Conservation (phyloP, 768 basidiomycete species). For the Clitopilus hobsonii region DNA sequence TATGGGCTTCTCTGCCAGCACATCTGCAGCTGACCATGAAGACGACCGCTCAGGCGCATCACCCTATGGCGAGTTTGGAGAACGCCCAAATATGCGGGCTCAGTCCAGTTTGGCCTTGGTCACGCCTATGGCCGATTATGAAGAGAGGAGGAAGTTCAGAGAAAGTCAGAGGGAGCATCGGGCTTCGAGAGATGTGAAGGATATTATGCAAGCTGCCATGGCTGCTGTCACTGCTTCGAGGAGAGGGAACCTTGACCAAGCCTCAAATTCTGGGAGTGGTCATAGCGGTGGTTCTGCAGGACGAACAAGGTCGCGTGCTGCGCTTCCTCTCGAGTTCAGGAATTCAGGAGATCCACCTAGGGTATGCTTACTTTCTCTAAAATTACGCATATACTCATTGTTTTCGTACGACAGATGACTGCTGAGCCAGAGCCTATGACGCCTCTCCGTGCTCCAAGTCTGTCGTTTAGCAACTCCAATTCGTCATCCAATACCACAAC, state of each 20-base stretch:
- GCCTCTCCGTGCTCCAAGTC: conserved; percentile 6
- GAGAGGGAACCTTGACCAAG: conserved; percentile 47
- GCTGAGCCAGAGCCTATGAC: conserved; percentile 13
- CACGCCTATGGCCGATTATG: neutral
- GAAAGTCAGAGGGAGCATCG: conserved; percentile 14
- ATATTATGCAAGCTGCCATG: conserved; percentile 54
- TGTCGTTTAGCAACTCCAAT: conserved; percentile 6
- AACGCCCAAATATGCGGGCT: neutral
- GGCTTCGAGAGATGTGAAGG: conserved; percentile 19
- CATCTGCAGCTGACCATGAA: conserved; percentile 17
- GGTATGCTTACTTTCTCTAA: neutral
- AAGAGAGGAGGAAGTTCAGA: neutral
- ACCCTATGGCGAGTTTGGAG: conserved; percentile 13
- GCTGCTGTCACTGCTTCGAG: conserved; percentile 57
- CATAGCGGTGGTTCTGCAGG: conserved; percentile 27
- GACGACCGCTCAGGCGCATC: conserved; percentile 11
- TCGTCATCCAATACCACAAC: conserved; percentile 2
- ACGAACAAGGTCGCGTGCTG: conserved; percentile 28
- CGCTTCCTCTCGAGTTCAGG: conserved; percentile 39
- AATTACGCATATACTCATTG: neutral
- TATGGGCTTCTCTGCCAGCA: neutral
- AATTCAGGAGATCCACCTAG: conserved; percentile 8
- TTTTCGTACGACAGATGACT: conserved; percentile 2
- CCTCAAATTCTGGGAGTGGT: conserved; percentile 52
- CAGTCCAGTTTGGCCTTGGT: neutral